These are phyloP conservation scores for Colletotrichum graminicola DNA, from an alignment of 2,329 filamentous ascomycete species.

Conservation along the genomic window DNA sequence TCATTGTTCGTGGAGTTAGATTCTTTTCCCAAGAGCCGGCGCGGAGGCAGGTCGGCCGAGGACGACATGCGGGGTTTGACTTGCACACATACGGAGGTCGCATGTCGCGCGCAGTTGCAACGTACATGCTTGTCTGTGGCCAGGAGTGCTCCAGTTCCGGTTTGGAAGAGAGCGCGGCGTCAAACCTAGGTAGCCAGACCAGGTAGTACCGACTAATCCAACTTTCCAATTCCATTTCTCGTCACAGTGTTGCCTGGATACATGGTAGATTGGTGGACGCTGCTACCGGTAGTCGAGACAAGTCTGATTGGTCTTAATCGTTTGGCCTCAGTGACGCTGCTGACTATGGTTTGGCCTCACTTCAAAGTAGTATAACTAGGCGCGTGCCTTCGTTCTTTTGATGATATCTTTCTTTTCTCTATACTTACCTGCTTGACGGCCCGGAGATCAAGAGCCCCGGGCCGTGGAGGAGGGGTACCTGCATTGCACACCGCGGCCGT, in stretches of 20 bases:
- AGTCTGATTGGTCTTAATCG: not conserved
- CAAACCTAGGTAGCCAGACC: constrained; percentile 39
- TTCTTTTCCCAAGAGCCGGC: constrained; percentile 24
- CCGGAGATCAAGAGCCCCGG: constrained; percentile 33
- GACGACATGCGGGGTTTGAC: constrained; percentile 24
- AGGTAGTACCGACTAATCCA: constrained; percentile 38
- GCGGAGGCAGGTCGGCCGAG: constrained; percentile 16
- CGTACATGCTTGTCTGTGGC: constrained; percentile 26
- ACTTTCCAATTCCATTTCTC: constrained; percentile 20
- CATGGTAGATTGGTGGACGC: too few relatives aligned
- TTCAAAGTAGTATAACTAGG: not conserved
- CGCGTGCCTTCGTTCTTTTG: not conserved
- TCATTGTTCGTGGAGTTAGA: constrained; percentile 23
- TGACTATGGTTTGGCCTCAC: constrained; percentile 1
- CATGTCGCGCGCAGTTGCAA: constrained; percentile 27
- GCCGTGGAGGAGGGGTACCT: constrained; percentile 22
- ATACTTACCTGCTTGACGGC: constrained; percentile 31
- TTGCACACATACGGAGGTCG: constrained; percentile 21
- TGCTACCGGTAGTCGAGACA: not conserved
- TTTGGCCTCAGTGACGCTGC: not conserved
- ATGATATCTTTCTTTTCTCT: not conserved
- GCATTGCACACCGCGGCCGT: constrained; percentile 34
- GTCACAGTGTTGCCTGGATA: not conserved
- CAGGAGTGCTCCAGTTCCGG: constrained; percentile 24
- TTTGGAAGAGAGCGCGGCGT: constrained; percentile 34